phyloP scores from a whole-genome alignment of 345 rosid genomes.

The Camelina laxa region DNA sequence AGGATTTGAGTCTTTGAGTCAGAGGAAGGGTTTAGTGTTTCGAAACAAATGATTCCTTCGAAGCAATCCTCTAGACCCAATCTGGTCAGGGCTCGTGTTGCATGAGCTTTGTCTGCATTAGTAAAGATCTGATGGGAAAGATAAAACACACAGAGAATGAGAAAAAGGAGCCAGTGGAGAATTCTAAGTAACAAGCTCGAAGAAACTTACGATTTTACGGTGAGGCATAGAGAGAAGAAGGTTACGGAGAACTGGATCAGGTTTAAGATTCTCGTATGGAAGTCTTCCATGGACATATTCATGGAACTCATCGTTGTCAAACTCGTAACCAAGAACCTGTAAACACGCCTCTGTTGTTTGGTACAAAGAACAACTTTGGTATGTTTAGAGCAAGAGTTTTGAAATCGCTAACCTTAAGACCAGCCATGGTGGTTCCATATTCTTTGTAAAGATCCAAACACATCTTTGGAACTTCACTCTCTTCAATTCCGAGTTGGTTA shows the following conservation, averaged over 20 bases:
- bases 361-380: not conserved
- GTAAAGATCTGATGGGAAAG: conserved; percentile 64
- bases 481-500: conserved; percentile 67
- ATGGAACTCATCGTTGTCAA: conserved; percentile 86
- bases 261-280: conserved; percentile 73
- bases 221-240: conserved; percentile 85
- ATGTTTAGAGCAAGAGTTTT: not conserved
- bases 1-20: conserved; percentile 43
- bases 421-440: conserved; percentile 98
- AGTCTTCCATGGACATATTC: conserved; percentile 81
- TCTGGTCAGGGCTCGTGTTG: conserved; percentile 52
- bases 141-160: not conserved
- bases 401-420: conserved; percentile 63
- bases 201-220: conserved; percentile 69
- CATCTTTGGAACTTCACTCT: conserved; percentile 81
- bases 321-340: conserved; percentile 84
- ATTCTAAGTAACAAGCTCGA: not conserved
- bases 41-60: conserved; percentile 81
- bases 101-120: conserved; percentile 71
- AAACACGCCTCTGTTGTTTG: conserved; percentile 17
- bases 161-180: not conserved
- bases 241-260: conserved; percentile 72
- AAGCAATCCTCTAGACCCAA: conserved; percentile 79
- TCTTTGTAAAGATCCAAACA: conserved; percentile 87
- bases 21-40: conserved; percentile 65